Conservation (phyloP, 177 flowering plant genomes). For the Vitis hybrid region DNA sequence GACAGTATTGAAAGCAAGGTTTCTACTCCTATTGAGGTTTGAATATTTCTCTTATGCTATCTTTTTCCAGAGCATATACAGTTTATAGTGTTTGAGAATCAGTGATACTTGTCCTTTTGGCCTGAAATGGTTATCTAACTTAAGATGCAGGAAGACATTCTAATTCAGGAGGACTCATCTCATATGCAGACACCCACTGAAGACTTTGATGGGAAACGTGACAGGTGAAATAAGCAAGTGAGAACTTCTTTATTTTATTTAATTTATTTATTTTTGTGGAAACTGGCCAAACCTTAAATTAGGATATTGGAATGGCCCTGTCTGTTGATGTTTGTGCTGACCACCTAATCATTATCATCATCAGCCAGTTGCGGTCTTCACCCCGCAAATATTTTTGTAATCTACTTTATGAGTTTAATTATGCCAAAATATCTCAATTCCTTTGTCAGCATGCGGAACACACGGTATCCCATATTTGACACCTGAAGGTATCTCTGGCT, state of each 20-base stretch:
- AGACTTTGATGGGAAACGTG: slow-evolving; percentile 35
- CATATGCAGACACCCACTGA: slow-evolving; percentile 17
- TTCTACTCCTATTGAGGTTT: slow-evolving; percentile 34
- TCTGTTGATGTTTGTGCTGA: too few species aligned
- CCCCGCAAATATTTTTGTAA: neutral
- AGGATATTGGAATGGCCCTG: too few species aligned
- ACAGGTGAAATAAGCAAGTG: slow-evolving; percentile 77
- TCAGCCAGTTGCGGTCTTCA: too few species aligned
- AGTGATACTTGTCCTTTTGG: neutral
- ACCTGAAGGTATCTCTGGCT: too few species aligned
- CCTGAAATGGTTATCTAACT: slow-evolving; percentile 5
- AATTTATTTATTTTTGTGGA: neutral
- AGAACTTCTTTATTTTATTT: slow-evolving; percentile 35
- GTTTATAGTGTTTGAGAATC: neutral
- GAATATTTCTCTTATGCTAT: neutral
- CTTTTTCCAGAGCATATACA: slow-evolving; percentile 5
- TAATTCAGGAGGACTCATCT: slow-evolving; percentile 16
- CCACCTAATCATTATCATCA: too few species aligned
- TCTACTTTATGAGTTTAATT: too few species aligned
- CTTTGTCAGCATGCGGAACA: too few species aligned
- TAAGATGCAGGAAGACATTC: slow-evolving; percentile 45
- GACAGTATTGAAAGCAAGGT: slow-evolving; percentile 36
- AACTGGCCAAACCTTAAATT: too few species aligned
- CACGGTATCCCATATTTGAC: too few species aligned
- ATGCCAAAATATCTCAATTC: too few species aligned